Evolutionary conservation across 2,329 filamentous ascomycete genomes (phyloP), one percentile per base, ranked within the genome.

Genomic region (Westerdykella sp.): DNA sequence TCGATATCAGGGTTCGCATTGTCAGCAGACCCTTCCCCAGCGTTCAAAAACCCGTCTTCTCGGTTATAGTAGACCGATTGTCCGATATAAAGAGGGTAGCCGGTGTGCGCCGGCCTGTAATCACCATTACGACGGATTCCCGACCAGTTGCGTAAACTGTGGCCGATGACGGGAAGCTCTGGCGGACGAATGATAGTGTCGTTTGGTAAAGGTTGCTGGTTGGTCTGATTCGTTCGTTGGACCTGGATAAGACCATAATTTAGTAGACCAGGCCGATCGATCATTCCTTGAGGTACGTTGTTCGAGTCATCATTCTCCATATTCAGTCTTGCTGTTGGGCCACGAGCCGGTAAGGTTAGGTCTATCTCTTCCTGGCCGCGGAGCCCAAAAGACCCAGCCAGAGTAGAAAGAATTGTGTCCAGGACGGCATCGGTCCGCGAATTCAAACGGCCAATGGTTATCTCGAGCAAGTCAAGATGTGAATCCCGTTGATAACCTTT

Each of bases 331-430:
- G 25, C 25, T 12, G 25, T 28, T 3, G 25, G 25, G 7, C 9
- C 4, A 10, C 9, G 4, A 2, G 4, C 3, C 7, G 25, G 25
- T 12, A 28, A 9, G 25, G 9, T 28, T 28, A 28, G 11, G 7
- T 28, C 11, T 28, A 9, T 10, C 7, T 28, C 25, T 6, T 16
- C 3, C 9, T 22, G 25, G 10, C 16, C 34, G 7, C 52, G 37
- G 5, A 32, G 36, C 5, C 45, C 34, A 31, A 56, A 56, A 12
- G 49, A 53, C 3, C 49, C 55, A 21, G 50, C 39, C 18, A 58
- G 36, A 38, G 48, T 44, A 31, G 45, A 49, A 6, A 58, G 22
- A 7, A 58, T 52, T 9, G 54, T 52, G 32, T 58, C 55, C 12
- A 56, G 46, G 13, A 55, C 32, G 14, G 48, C 34, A n/a, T 55